Percentiles rank a stretch among this genome's conserved stretches.
Conservation (phyloP, 805 yeast species). For the Metschnikowia arizonensis region DNA sequence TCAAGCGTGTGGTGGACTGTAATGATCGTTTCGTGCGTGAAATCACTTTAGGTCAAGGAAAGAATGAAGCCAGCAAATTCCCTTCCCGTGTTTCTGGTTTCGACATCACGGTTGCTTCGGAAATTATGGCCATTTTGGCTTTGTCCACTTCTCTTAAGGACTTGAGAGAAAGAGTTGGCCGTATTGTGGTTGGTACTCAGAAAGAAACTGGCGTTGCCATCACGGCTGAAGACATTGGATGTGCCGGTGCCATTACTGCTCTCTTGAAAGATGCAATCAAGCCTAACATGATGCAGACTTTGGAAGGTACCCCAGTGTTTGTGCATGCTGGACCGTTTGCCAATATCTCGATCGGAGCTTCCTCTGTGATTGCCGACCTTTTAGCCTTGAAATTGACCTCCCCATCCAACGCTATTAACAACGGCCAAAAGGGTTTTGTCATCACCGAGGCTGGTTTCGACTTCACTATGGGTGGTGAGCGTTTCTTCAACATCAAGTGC, state of each 20-base stretch:
- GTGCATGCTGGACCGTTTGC: slow-evolving; percentile 99
- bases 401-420: slow-evolving; percentile 41
- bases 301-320: slow-evolving; percentile 96
- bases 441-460: slow-evolving; percentile 98
- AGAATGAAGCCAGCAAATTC: slow-evolving; percentile 78
- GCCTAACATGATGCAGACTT: slow-evolving; percentile 95
- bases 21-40: slow-evolving; percentile 90
- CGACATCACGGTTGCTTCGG: slow-evolving; percentile 95
- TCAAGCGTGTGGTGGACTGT: slow-evolving; percentile 91
- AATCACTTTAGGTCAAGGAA: slow-evolving; percentile 84
- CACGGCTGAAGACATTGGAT: slow-evolving; percentile 91
- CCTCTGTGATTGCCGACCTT: slow-evolving; percentile 89
- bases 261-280: slow-evolving; percentile 92
- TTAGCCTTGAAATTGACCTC: slow-evolving; percentile 84
- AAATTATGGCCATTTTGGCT: slow-evolving; percentile 94
- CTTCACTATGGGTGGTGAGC: slow-evolving; percentile 98
- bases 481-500: slow-evolving; percentile 93
- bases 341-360: slow-evolving; percentile 94
- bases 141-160: slow-evolving; percentile 73
- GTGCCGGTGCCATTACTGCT: slow-evolving; percentile 95
- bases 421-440: slow-evolving; percentile 68
- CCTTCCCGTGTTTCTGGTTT: slow-evolving; percentile 83
- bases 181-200: slow-evolving; percentile 83
- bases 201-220: slow-evolving; percentile 67
- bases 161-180: slow-evolving; percentile 83